These are phyloP conservation scores for Candida morakotiae DNA, from an alignment of 805 yeast species.

Conservation along the genomic window DNA sequence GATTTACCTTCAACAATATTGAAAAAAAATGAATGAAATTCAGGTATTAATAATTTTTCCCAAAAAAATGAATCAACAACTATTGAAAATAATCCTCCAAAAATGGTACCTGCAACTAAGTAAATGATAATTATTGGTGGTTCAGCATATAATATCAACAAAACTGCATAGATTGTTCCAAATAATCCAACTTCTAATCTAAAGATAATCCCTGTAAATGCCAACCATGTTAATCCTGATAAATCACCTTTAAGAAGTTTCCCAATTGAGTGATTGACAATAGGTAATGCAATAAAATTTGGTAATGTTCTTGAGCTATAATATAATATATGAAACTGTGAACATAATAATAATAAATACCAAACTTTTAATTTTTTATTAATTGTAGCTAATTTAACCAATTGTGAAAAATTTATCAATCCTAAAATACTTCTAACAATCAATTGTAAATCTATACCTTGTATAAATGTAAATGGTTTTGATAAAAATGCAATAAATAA, in stretches of 20 bases:
- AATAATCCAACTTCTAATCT: conserved; percentile 67
- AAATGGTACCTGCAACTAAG: conserved; percentile 45
- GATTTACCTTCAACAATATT: conserved; percentile 77
- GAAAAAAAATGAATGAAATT: conserved; percentile 64
- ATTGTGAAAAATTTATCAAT: conserved; percentile 48
- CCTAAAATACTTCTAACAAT: conserved; percentile 62
- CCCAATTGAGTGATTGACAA: conserved; percentile 55
- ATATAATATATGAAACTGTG: conserved; percentile 77
- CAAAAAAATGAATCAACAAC: conserved; percentile 75
- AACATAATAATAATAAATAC: conserved; percentile 53
- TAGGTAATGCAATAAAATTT: conserved; percentile 79
- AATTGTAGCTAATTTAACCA: conserved; percentile 47
- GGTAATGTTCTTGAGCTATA: conserved; percentile 86
- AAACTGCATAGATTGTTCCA: conserved; percentile 42
- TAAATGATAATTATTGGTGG: conserved; percentile 16
- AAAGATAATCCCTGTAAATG: conserved; percentile 64
- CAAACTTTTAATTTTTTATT: conserved; percentile 34
- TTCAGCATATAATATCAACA: conserved; percentile 18
- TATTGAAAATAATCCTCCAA: conserved; percentile 48
- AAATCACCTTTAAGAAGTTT: conserved; percentile 47
- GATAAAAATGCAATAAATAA: conserved; percentile 46
- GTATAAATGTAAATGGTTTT: conserved; percentile 26
- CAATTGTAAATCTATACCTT: conserved; percentile 38
- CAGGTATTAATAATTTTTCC: conserved; percentile 63
- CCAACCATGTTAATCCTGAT: conserved; percentile 47